Conservation (phyloP, 2,329 filamentous ascomycete species). For the Fusarium sulawesiense region DNA sequence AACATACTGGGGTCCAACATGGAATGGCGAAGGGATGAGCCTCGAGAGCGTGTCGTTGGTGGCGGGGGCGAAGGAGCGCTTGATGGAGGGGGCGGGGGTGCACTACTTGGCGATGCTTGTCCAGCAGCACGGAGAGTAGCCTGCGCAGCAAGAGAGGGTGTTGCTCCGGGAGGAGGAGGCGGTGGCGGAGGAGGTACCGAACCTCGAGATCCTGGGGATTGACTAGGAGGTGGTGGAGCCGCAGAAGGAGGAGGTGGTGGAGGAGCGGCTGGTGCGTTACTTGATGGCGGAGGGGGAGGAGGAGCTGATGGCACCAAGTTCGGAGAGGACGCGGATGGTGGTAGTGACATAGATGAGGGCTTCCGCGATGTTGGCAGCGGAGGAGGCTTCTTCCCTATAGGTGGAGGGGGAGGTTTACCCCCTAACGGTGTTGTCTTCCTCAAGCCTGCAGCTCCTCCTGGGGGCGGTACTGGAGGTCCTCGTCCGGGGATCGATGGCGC, state of each 20-base stretch:
- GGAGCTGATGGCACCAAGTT: slow-evolving; percentile 52
- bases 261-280: slow-evolving; percentile 56
- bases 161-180: slow-evolving; percentile 33
- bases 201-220: slow-evolving; percentile 49
- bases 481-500: slow-evolving; percentile 38
- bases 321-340: slow-evolving; percentile 48
- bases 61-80: slow-evolving; percentile 55
- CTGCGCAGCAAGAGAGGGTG: slow-evolving; percentile 57
- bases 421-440: slow-evolving; percentile 65
- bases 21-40: slow-evolving; percentile 65
- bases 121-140: slow-evolving; percentile 58
- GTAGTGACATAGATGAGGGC: slow-evolving; percentile 57
- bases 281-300: slow-evolving; percentile 55
- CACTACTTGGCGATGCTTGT: slow-evolving; percentile 53
- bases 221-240: slow-evolving; percentile 54
- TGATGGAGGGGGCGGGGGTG: slow-evolving; percentile 51
- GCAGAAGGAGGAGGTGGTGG: slow-evolving; percentile 53
- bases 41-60: slow-evolving; percentile 54
- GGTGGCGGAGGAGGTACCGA: slow-evolving; percentile 48
- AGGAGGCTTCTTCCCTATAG: slow-evolving; percentile 80
- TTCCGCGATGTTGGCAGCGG: slow-evolving; percentile 71
- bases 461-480: slow-evolving; percentile 53
- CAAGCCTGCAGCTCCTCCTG: slow-evolving; percentile 61
- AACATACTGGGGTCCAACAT: slow-evolving; percentile 82
- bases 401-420: slow-evolving; percentile 76